Evolutionary conservation across 495 filamentous ascomycete species (phyloP).

Genomic region (Gamarada debralockiae): DNA sequence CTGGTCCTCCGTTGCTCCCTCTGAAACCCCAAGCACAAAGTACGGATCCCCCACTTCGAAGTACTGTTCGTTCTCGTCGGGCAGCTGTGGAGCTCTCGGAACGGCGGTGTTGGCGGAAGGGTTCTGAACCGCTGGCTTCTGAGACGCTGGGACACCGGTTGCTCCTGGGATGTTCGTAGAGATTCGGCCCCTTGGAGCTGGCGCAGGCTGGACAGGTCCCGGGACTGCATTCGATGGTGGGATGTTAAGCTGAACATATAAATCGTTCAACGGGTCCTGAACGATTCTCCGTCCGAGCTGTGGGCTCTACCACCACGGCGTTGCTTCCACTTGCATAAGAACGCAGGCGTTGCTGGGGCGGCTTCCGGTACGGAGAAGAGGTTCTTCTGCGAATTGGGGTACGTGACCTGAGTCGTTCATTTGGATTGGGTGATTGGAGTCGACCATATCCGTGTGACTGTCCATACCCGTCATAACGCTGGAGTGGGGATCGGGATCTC

Average conservation of each 20-base stretch:
- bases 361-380: neutral
- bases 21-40: constrained; percentile 10
- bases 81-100: too few relatives aligned
- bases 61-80: neutral
- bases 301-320: constrained; percentile 4
- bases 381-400: constrained; percentile 5
- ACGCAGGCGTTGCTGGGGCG: neutral
- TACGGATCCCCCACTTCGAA: constrained; percentile 11
- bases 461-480: too few relatives aligned
- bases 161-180: too few relatives aligned
- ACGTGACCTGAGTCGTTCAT: neutral
- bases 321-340: neutral
- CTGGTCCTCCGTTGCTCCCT: constrained; percentile 9
- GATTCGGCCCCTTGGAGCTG: too few relatives aligned
- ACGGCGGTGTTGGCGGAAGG: too few relatives aligned
- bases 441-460: neutral
- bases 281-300: neutral
- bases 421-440: too few relatives aligned
- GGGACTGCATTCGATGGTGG: too few relatives aligned
- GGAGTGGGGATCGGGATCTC: neutral
- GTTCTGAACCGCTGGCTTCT: neutral
- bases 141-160: neutral
- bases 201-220: too few relatives aligned
- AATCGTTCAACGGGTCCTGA: neutral
- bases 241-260: too few relatives aligned